Evolutionary conservation across 1,284 basidiomycete genomes (phyloP).

Genomic region (Entoloma clypeatum): DNA sequence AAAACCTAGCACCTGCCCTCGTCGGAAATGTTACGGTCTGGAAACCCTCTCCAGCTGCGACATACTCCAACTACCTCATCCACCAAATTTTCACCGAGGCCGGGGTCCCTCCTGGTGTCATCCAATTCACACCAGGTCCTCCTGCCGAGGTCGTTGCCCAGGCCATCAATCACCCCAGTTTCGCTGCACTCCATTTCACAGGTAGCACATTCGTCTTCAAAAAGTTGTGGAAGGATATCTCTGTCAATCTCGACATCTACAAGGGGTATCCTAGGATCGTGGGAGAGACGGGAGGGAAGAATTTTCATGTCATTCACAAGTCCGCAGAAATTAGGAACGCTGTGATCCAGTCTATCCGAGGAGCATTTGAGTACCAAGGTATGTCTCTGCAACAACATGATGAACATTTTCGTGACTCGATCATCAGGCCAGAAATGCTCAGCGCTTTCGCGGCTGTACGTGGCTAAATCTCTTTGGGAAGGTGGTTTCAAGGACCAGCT

Average conservation of each 20-base stretch:
- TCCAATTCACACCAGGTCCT: constrained; percentile 94
- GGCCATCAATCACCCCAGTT: constrained; percentile 75
- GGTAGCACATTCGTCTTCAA: constrained; percentile 95
- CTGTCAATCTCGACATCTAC: constrained; percentile 83
- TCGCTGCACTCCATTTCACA: constrained; percentile 95
- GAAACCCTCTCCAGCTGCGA: constrained; percentile 97
- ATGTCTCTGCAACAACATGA: constrained; percentile 8
- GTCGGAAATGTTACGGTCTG: constrained; percentile 95
- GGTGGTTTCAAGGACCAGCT: constrained; percentile 84
- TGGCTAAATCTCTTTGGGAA: constrained; percentile 85
- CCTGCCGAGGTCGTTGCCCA: constrained; percentile 80
- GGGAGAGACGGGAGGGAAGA: constrained; percentile 97
- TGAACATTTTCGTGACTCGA: not conserved
- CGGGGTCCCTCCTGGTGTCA: constrained; percentile 90
- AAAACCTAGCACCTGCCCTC: constrained; percentile 72
- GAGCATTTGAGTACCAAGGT: constrained; percentile 97
- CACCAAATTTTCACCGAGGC: constrained; percentile 94
- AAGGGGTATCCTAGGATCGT: constrained; percentile 91
- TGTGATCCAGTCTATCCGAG: constrained; percentile 85
- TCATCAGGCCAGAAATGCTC: constrained; percentile 90
- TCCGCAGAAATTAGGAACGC: constrained; percentile 87
- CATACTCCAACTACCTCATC: constrained; percentile 92
- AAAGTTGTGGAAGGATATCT: constrained; percentile 96
- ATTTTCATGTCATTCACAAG: constrained; percentile 93
- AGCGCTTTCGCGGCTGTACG: constrained; percentile 89